A percentile compares a stretch with the other conserved stretches of the same genome.
These are phyloP conservation scores for Symbiodinium pilosum DNA, from an alignment of 73 alveolate genomes.

Conservation along the genomic window DNA sequence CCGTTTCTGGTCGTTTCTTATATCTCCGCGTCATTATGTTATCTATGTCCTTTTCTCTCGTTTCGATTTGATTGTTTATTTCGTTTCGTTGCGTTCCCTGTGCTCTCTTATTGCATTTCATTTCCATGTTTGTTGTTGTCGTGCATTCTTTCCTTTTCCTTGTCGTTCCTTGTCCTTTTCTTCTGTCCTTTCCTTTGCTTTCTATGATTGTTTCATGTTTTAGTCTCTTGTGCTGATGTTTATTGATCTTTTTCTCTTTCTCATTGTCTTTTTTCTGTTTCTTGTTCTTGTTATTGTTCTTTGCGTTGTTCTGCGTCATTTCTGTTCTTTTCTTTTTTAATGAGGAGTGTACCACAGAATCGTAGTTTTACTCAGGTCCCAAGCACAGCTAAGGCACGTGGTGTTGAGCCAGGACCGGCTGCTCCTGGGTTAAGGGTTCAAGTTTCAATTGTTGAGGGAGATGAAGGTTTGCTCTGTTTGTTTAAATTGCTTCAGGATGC, in stretches of 20 bases:
- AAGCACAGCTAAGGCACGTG: conserved; percentile 11
- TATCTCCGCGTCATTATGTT: neutral
- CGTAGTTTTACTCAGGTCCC: neutral
- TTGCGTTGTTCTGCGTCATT: neutral
- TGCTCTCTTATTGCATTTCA: no score
- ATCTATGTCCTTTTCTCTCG: neutral
- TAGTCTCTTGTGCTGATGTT: neutral
- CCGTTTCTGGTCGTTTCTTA: neutral
- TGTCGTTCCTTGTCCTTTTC: neutral
- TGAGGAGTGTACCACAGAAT: neutral
- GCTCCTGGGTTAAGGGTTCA: neutral
- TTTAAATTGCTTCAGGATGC: no score
- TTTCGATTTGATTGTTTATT: neutral
- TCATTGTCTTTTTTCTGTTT: neutral
- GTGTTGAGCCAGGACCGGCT: conserved; percentile 16
- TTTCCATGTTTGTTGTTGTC: neutral
- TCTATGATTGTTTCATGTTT: neutral
- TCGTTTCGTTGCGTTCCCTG: neutral
- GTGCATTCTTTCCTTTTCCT: neutral
- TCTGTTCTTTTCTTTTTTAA: neutral
- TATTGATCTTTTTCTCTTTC: neutral
- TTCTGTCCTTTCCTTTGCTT: neutral
- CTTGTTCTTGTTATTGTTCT: neutral
- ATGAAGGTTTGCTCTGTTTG: neutral
- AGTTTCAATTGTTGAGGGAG: neutral